These are phyloP conservation scores for Metschnikowia similis DNA, from an alignment of 805 yeast species.

Conservation along the genomic window DNA sequence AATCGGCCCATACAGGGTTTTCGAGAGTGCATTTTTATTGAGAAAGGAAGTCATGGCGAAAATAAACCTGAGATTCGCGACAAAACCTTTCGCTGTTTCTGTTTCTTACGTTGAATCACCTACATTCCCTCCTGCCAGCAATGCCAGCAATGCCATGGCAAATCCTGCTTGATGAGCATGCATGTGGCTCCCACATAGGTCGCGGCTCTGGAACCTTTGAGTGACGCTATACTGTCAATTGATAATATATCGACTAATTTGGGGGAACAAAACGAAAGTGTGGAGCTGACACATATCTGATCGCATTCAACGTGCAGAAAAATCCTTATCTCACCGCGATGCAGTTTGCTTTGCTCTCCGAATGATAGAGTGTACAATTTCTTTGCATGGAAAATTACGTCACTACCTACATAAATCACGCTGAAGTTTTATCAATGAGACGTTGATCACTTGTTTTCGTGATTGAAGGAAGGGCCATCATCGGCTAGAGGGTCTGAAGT, in stretches of 20 bases:
- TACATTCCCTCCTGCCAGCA: no score
- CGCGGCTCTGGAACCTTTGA: neutral
- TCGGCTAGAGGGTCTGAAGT: conserved; percentile 10
- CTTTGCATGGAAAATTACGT: neutral
- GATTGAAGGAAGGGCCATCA: conserved; percentile 6
- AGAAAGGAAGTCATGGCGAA: no score
- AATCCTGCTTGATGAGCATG: no score
- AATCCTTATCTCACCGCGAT: neutral
- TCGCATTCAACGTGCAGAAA: neutral
- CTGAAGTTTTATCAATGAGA: neutral
- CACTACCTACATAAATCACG: neutral
- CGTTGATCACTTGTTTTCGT: neutral
- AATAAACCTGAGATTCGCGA: no score
- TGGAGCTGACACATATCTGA: neutral
- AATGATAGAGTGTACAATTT: neutral
- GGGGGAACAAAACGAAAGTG: neutral
- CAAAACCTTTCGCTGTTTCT: no score
- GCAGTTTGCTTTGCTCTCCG: neutral
- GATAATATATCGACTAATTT: no score
- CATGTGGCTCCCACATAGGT: no score
- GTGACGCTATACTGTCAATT: neutral
- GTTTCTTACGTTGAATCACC: no score
- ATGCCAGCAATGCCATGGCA: no score
- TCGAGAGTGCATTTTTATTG: no score
- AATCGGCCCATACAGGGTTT: no score